phyloP scores from a whole-genome alignment of 1,284 basidiomycete genomes.

The Ustilago loliicola region DNA sequence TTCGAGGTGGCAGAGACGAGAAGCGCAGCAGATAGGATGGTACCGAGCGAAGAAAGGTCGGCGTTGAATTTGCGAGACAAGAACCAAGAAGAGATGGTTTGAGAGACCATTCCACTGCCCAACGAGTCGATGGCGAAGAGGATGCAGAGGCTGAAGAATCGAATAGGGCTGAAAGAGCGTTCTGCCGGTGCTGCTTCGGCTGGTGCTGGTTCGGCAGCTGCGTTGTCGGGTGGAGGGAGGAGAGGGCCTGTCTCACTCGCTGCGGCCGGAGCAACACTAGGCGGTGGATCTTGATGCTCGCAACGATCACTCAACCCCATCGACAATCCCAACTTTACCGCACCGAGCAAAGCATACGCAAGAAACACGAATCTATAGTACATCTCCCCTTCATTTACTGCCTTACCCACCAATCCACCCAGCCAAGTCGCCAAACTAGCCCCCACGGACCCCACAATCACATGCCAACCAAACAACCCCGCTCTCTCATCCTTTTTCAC shows the following conservation, averaged over 20 bases:
- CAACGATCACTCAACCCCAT: conserved; percentile 18
- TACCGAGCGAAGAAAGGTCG: conserved; percentile 24
- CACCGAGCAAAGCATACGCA: conserved; percentile 21
- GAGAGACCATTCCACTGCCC: conserved; percentile 29
- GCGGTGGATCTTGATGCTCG: conserved; percentile 3
- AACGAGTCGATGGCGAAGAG: conserved; percentile 37
- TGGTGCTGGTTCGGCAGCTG: neutral
- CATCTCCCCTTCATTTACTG: neutral
- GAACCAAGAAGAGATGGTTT: conserved; percentile 33
- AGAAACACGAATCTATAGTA: conserved; percentile 27
- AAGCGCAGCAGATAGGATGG: conserved; percentile 19
- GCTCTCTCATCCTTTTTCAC: conserved; percentile 26
- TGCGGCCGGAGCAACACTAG: neutral
- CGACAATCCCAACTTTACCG: conserved; percentile 24
- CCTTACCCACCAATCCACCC: conserved; percentile 12
- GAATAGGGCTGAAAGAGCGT: neutral
- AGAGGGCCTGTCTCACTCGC: conserved; percentile 19
- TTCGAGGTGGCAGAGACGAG: conserved; percentile 31
- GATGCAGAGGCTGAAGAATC: conserved; percentile 19
- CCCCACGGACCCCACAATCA: conserved; percentile 22
- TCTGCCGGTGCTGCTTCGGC: neutral
- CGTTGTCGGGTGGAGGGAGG: conserved; percentile 1
- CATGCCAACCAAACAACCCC: conserved; percentile 27
- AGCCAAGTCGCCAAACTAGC: conserved; percentile 35
- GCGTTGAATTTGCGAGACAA: conserved; percentile 34